phyloP scores from a whole-genome alignment of 257 asterid species.

The Solanum tarijense region DNA sequence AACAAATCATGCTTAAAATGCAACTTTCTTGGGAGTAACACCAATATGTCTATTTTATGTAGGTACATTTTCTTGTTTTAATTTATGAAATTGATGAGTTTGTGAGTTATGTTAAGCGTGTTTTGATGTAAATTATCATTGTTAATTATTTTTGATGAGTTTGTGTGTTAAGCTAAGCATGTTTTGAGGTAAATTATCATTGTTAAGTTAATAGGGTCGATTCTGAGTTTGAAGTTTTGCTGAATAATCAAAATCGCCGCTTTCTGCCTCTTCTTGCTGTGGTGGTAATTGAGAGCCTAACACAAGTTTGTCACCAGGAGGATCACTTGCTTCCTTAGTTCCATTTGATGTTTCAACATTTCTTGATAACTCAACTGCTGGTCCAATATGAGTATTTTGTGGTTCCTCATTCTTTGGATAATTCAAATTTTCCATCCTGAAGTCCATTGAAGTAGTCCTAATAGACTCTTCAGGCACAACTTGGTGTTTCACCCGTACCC shows the following conservation, averaged over 20 bases:
- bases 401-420: background rate
- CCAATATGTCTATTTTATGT: background rate
- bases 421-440: slow-evolving; percentile 16
- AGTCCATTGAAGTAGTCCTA: background rate
- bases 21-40: background rate
- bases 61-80: background rate
- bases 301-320: background rate
- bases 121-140: background rate
- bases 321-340: slow-evolving; percentile 1
- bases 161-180: no score
- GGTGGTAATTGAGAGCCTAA: background rate
- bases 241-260: slow-evolving; percentile 16
- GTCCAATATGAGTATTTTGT: slow-evolving; percentile 10
- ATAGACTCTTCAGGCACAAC: slow-evolving; percentile 21
- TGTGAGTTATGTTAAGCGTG: background rate
- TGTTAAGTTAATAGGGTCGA: no score
- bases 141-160: background rate
- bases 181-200: no score
- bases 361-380: slow-evolving; percentile 1
- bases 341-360: slow-evolving; percentile 3
- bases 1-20: no score
- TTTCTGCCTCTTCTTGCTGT: background rate
- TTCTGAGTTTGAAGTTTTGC: slow-evolving; percentile 7
- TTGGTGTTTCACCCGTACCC: slow-evolving; percentile 27
- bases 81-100: background rate